phyloP scores from a whole-genome alignment of 2,329 filamentous ascomycete species.

The Nothophoma quercina region DNA sequence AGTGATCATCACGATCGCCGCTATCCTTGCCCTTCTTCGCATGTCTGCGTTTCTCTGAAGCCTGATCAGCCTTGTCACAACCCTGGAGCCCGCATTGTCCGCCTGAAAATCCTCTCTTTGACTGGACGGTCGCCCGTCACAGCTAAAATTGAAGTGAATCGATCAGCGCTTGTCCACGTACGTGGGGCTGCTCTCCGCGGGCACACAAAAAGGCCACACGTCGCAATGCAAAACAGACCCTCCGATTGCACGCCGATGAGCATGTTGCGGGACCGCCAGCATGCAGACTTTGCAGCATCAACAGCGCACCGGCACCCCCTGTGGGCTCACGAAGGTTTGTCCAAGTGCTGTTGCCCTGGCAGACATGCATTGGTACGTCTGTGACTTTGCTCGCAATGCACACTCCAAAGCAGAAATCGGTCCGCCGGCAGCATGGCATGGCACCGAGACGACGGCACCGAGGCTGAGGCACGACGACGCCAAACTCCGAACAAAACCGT shows the following conservation, averaged over 20 bases:
- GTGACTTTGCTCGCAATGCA: slow-evolving; percentile 1
- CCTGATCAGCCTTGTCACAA: slow-evolving; percentile 46
- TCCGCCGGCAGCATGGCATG: slow-evolving; percentile 26
- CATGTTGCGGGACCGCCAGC: background rate
- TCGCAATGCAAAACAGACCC: slow-evolving; percentile 4
- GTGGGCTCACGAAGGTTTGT: slow-evolving; percentile 1
- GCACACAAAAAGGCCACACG: slow-evolving; percentile 17
- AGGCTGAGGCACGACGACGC: slow-evolving; percentile 19
- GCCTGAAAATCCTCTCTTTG: slow-evolving; percentile 23
- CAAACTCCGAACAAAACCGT: slow-evolving; percentile 20
- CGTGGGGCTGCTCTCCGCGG: slow-evolving; percentile 3
- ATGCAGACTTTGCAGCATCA: slow-evolving; percentile 6
- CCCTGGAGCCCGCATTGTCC: slow-evolving; percentile 10
- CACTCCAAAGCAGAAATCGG: slow-evolving; percentile 15
- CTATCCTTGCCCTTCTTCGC: slow-evolving; percentile 37
- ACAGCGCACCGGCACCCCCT: slow-evolving; percentile 5
- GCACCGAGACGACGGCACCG: slow-evolving; percentile 23
- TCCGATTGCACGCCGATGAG: background rate
- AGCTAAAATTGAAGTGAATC: slow-evolving; percentile 23
- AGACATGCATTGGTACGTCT: background rate
- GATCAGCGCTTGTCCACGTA: slow-evolving; percentile 32
- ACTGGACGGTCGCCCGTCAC: slow-evolving; percentile 28
- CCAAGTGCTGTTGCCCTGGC: slow-evolving; percentile 1
- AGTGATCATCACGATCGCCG: slow-evolving; percentile 39
- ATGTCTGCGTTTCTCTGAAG: slow-evolving; percentile 43